These are phyloP conservation scores for Fistulifera solaris DNA, from an alignment of 108 stramenopile species.

Conservation along the genomic window DNA sequence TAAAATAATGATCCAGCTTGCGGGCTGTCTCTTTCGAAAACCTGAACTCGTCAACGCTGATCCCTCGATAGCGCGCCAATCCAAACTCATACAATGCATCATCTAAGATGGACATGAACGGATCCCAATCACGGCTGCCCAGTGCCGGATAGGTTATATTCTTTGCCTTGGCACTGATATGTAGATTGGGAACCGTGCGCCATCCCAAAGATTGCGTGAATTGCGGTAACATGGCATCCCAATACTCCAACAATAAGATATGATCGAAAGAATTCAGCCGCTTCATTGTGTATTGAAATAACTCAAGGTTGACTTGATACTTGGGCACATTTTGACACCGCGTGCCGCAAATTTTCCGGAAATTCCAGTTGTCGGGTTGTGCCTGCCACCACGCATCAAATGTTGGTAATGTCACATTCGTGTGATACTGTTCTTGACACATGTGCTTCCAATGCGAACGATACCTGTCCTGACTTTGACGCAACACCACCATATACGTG, in stretches of 20 bases:
- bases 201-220: not conserved
- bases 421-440: constrained; percentile 1
- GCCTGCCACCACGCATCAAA: constrained; percentile 15
- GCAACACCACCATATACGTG: constrained; percentile 24
- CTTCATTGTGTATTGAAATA: constrained; percentile 20
- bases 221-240: constrained; percentile 10
- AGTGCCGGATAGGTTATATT: not conserved
- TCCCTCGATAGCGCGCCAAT: not conserved
- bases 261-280: constrained; percentile 14
- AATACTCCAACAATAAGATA: constrained; percentile 26
- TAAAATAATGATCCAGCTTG: constrained; percentile 21
- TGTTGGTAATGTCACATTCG: not conserved
- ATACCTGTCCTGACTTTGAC: constrained; percentile 18
- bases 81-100: constrained; percentile 31
- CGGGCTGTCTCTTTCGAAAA: not conserved
- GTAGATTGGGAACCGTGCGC: not conserved
- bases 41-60: not conserved
- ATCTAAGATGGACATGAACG: constrained; percentile 25
- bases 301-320: constrained; percentile 19
- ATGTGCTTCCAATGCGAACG: constrained; percentile 28
- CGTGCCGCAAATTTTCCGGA: constrained; percentile 26
- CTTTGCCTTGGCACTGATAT: not conserved
- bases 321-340: constrained; percentile 17
- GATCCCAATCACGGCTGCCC: too few relatives aligned
- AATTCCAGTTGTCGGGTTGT: constrained; percentile 36